Conservation (phyloP, 2,329 filamentous ascomycete species). For the Fusarium nematophilum region DNA sequence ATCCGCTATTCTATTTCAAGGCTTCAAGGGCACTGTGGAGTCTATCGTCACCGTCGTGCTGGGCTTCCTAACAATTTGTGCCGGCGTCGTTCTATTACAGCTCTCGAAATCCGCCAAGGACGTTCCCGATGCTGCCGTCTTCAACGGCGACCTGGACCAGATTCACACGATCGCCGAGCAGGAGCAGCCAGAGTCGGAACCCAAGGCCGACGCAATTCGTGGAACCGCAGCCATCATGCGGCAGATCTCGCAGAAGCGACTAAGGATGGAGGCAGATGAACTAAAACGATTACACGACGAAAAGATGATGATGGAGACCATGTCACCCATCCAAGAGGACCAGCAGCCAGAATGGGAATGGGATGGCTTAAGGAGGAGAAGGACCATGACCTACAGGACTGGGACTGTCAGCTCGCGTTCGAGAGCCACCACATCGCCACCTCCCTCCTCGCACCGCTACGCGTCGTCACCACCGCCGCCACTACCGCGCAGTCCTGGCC, state of each 20-base stretch:
- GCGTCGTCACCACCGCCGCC: conserved; percentile 28
- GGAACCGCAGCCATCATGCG: conserved; percentile 90
- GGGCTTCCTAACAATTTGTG: conserved; percentile 93
- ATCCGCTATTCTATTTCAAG: conserved; percentile 90
- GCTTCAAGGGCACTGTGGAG: conserved; percentile 86
- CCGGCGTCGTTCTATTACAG: conserved; percentile 91
- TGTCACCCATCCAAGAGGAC: conserved; percentile 82
- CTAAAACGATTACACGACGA: conserved; percentile 83
- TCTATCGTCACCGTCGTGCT: conserved; percentile 90
- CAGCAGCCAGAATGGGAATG: conserved; percentile 80
- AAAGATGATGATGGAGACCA: conserved; percentile 72
- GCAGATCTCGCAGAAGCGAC: conserved; percentile 79
- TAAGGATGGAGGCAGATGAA: conserved; percentile 84
- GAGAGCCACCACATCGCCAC: conserved; percentile 43
- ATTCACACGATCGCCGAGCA: conserved; percentile 95
- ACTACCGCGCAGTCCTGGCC: conserved; percentile 43
- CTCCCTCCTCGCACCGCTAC: conserved; percentile 42
- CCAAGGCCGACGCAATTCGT: conserved; percentile 95
- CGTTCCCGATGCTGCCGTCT: conserved; percentile 91
- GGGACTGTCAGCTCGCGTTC: conserved; percentile 44
- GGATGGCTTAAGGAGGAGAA: conserved; percentile 86
- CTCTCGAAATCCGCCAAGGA: conserved; percentile 99
- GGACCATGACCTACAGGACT: conserved; percentile 58
- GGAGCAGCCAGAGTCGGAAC: conserved; percentile 95
- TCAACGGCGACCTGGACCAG: conserved; percentile 93